A percentile compares a stretch with the other conserved stretches of the same genome.
These are phyloP conservation scores for Citrus hindsii DNA, from an alignment of 345 rosid species.

Conservation along the genomic window DNA sequence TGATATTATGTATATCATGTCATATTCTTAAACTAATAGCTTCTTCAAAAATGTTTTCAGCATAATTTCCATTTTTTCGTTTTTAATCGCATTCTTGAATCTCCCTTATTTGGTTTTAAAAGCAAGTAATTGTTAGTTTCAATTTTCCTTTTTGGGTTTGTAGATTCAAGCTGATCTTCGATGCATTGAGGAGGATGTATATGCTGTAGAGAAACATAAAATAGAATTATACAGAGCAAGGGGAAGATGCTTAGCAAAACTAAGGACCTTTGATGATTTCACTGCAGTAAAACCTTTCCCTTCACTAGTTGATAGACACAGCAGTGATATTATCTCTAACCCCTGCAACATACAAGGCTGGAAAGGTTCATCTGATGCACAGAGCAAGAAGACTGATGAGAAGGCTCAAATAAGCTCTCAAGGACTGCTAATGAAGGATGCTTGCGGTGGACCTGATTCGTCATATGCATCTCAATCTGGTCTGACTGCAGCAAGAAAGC, in stretches of 20 bases:
- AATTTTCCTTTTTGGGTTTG: constrained; percentile 2
- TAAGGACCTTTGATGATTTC: constrained; percentile 38
- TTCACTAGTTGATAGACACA: constrained; percentile 24
- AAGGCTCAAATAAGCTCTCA: constrained; percentile 37
- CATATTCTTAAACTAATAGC: not conserved
- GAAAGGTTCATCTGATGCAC: constrained; percentile 17
- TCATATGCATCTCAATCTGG: constrained; percentile 29
- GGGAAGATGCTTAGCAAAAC: constrained; percentile 31
- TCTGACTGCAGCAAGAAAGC: constrained; percentile 37
- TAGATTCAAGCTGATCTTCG: constrained; percentile 53
- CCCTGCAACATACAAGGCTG: constrained; percentile 24
- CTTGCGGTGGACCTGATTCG: constrained; percentile 23
- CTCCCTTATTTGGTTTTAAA: not conserved
- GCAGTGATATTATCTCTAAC: constrained; percentile 17
- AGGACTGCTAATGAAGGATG: constrained; percentile 37
- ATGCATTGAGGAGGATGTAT: constrained; percentile 49
- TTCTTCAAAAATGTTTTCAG: not conserved
- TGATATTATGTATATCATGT: not conserved
- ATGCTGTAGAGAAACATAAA: constrained; percentile 41
- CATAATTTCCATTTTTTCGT: not conserved
- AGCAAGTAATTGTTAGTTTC: not conserved
- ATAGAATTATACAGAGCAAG: constrained; percentile 29
- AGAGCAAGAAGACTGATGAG: constrained; percentile 21
- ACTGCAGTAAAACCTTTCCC: constrained; percentile 22
- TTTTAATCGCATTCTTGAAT: not conserved